These are phyloP conservation scores for Entoloma clypeatum DNA, from an alignment of 1,284 basidiomycete genomes.

Conservation along the genomic window DNA sequence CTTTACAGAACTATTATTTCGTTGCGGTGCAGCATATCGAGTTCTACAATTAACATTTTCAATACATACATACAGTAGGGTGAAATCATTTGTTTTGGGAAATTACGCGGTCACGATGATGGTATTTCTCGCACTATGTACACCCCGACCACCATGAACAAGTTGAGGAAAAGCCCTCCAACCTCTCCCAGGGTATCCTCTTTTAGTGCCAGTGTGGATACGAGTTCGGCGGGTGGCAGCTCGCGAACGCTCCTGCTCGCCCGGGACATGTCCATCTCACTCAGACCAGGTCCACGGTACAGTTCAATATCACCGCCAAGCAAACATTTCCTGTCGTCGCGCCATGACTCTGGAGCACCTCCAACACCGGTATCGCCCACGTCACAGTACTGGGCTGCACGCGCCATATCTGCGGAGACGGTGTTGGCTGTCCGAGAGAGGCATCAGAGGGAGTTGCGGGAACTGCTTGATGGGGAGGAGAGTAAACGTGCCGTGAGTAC, in stretches of 20 bases:
- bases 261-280: conserved; percentile 13
- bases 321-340: not conserved
- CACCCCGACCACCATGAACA: conserved; percentile 9
- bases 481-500: conserved; percentile 42
- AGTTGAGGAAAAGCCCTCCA: conserved; percentile 12
- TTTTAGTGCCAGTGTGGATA: not conserved
- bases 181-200: not conserved
- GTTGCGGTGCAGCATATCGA: too few relatives aligned
- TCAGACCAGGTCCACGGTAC: conserved; percentile 5
- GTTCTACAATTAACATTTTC: too few relatives aligned
- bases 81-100: too few relatives aligned
- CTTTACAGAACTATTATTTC: too few relatives aligned
- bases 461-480: conserved; percentile 38
- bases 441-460: conserved; percentile 46
- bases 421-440: conserved; percentile 42
- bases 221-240: not conserved
- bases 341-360: not conserved
- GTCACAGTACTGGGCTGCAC: conserved; percentile 61
- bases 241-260: conserved; percentile 18
- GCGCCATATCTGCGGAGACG: conserved; percentile 58
- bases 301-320: not conserved
- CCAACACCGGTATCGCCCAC: conserved; percentile 27
- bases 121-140: not conserved
- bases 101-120: too few relatives aligned
- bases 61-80: too few relatives aligned